A percentile compares a stretch with the other conserved stretches of the same genome.
phyloP scores from a whole-genome alignment of 352 stramenopile genomes.

The Pythium sp. region DNA sequence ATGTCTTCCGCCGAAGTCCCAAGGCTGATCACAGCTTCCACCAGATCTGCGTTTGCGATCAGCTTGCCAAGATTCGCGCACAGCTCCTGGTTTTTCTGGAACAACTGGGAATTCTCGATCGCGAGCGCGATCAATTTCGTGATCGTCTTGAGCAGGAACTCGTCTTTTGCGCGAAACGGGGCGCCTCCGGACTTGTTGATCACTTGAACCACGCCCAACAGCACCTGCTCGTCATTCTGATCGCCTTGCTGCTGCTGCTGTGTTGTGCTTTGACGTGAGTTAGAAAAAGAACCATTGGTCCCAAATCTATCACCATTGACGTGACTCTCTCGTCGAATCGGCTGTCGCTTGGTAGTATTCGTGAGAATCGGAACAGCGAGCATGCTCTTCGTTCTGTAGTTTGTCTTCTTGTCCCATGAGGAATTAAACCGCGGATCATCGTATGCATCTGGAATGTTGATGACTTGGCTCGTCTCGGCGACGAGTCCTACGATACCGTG shows the following conservation, averaged over 20 bases:
- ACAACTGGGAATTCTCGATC: conserved; percentile 80
- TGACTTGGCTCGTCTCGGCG: conserved; percentile 51
- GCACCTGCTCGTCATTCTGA: conserved; percentile 24
- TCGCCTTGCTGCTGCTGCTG: neutral
- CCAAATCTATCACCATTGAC: neutral
- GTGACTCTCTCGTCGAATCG: conserved; percentile 18
- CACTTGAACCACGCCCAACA: conserved; percentile 75
- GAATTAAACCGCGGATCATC: conserved; percentile 75
- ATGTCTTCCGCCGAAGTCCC: conserved; percentile 60
- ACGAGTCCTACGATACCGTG: conserved; percentile 74
- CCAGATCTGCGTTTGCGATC: conserved; percentile 56
- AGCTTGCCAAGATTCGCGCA: conserved; percentile 61
- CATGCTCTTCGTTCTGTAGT: conserved; percentile 82
- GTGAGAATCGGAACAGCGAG: conserved; percentile 69
- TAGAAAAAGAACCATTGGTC: no score
- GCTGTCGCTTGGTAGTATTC: conserved; percentile 26
- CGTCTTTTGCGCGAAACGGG: conserved; percentile 75
- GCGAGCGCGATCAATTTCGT: conserved; percentile 75
- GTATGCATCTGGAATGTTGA: conserved; percentile 78
- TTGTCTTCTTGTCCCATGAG: conserved; percentile 76
- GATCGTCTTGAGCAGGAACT: conserved; percentile 72
- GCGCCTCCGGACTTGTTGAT: conserved; percentile 81
- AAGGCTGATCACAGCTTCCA: conserved; percentile 55
- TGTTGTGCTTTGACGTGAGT: neutral
- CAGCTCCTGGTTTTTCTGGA: conserved; percentile 76